phyloP scores from a whole-genome alignment of 305 asterid genomes.

The Solanum hybrid region DNA sequence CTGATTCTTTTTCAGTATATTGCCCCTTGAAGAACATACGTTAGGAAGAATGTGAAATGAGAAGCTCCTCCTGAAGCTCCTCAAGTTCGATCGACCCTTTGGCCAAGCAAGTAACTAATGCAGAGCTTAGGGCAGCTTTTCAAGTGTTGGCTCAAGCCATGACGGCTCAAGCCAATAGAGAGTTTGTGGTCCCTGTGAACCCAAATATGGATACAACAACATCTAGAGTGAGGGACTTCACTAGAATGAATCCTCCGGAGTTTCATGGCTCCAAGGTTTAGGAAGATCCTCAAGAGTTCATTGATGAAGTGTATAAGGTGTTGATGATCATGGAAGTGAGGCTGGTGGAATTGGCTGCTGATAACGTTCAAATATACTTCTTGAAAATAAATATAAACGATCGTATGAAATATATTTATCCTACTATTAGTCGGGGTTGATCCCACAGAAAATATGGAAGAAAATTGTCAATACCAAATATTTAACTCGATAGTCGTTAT shows the following conservation, averaged over 20 bases:
- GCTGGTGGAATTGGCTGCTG: not conserved
- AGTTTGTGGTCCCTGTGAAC: not conserved
- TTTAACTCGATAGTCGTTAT: no score
- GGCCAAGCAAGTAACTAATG: not conserved
- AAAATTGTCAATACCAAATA: no score
- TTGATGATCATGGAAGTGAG: not conserved
- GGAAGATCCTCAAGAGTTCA: not conserved
- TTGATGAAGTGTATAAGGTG: not conserved
- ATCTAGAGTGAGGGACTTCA: not conserved
- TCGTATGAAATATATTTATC: no score
- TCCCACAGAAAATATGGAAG: no score
- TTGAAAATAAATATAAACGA: no score
- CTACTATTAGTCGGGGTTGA: no score
- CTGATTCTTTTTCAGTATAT: no score
- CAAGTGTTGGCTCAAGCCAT: not conserved
- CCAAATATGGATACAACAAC: not conserved
- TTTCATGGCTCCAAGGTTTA: not conserved
- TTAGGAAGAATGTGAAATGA: not conserved
- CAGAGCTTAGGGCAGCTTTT: not conserved
- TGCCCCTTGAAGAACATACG: not conserved
- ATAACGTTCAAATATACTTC: no score
- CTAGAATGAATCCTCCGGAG: not conserved
- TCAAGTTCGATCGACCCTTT: no score
- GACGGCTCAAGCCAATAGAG: not conserved
- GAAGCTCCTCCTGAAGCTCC: not conserved